A percentile compares a stretch with the other conserved stretches of the same genome.
Evolutionary conservation across 345 rosid genomes (phyloP).

Genomic region (Gossypium anomalum): DNA sequence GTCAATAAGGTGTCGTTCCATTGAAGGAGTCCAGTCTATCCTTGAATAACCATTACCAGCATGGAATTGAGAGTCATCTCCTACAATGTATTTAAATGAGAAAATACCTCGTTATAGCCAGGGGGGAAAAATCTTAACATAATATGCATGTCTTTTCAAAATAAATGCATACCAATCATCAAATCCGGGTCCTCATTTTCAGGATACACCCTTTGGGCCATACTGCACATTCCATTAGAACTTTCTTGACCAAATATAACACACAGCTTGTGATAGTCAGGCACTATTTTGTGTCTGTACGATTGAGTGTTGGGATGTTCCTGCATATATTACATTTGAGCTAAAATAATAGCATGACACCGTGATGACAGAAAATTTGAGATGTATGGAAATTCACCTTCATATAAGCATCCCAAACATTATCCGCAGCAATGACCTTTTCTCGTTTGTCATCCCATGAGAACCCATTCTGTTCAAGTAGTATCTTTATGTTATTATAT

Average conservation of each 20-base stretch:
- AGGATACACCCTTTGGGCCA: slow-evolving; percentile 17
- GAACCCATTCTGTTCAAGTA: slow-evolving; percentile 37
- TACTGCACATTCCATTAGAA: slow-evolving; percentile 24
- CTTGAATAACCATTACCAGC: slow-evolving; percentile 23
- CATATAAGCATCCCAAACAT: slow-evolving; percentile 29
- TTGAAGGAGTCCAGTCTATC: slow-evolving; percentile 38
- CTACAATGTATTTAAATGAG: slow-evolving; percentile 19
- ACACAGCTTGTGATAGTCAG: slow-evolving; percentile 46
- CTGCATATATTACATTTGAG: slow-evolving; percentile 26
- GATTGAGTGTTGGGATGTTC: slow-evolving; percentile 31
- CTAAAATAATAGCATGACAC: neutral
- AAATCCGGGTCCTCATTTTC: slow-evolving; percentile 20
- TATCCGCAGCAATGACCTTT: slow-evolving; percentile 35
- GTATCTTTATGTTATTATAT: slow-evolving; percentile 27
- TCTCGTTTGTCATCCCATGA: slow-evolving; percentile 43
- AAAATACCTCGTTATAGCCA: neutral
- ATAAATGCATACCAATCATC: slow-evolving; percentile 31
- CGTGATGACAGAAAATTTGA: neutral
- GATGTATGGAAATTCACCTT: slow-evolving; percentile 18
- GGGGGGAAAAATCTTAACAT: neutral
- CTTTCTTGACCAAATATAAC: slow-evolving; percentile 41
- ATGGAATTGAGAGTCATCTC: slow-evolving; percentile 24
- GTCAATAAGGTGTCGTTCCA: slow-evolving; percentile 52
- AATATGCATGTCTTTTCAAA: neutral
- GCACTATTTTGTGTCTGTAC: slow-evolving; percentile 33